These are phyloP conservation scores for Exophiala sp. DNA, from an alignment of 2,329 filamentous ascomycete species.

Conservation along the genomic window DNA sequence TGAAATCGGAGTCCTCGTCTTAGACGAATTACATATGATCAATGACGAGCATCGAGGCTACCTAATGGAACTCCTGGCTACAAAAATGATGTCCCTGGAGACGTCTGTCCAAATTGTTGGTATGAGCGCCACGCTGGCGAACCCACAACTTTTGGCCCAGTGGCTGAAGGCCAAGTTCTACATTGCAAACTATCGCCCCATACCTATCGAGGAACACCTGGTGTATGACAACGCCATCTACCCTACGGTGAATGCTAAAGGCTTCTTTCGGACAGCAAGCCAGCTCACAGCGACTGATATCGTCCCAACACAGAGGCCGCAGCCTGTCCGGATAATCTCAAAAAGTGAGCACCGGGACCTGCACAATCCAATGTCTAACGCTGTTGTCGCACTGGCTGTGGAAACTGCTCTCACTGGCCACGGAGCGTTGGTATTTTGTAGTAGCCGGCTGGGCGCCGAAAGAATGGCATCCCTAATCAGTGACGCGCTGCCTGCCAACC, in stretches of 20 bases:
- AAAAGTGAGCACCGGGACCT: conserved; percentile 57
- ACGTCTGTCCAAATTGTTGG: conserved; percentile 62
- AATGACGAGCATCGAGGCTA: conserved; percentile 71
- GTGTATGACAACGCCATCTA: conserved; percentile 67
- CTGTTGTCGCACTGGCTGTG: conserved; percentile 62
- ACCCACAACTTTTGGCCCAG: conserved; percentile 60
- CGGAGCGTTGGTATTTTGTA: conserved; percentile 67
- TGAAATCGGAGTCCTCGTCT: conserved; percentile 60
- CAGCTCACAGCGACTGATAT: conserved; percentile 42
- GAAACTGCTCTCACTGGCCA: conserved; percentile 64
- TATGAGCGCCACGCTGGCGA: conserved; percentile 74
- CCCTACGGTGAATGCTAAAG: conserved; percentile 53
- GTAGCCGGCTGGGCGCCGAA: conserved; percentile 63
- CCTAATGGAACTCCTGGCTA: conserved; percentile 66
- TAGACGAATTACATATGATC: conserved; percentile 78
- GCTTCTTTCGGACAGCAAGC: conserved; percentile 53
- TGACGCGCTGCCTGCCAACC: conserved; percentile 54
- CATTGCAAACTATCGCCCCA: conserved; percentile 64
- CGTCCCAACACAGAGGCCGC: conserved; percentile 30
- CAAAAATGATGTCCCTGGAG: conserved; percentile 64
- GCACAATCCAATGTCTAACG: conserved; percentile 59
- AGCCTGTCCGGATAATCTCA: conserved; percentile 43
- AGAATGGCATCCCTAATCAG: conserved; percentile 62
- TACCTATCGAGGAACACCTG: conserved; percentile 70
- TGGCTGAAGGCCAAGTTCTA: conserved; percentile 69